Evolutionary conservation across 225 moss, liverwort and hornwort species (phyloP).

Genomic region (Lunularia cruciata): DNA sequence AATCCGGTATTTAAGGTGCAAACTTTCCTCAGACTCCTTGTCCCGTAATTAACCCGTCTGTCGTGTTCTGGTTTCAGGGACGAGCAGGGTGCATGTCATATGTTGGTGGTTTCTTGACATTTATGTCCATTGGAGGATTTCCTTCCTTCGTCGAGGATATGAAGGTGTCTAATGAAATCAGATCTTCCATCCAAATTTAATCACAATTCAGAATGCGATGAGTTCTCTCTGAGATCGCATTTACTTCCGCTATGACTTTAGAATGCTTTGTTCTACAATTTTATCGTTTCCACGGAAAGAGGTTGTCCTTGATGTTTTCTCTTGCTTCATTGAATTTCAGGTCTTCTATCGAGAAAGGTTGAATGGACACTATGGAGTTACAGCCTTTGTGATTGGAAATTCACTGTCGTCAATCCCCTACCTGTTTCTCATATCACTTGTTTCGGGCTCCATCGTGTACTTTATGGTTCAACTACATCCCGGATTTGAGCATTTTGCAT

Average conservation of each 20-base stretch:
- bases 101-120: conserved; percentile 79
- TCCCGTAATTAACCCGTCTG: too few species aligned
- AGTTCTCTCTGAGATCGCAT: too few species aligned
- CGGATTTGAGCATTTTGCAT: conserved; percentile 55
- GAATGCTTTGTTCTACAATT: neutral
- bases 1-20: too few species aligned
- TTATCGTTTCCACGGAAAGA: neutral
- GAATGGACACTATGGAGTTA: conserved; percentile 85
- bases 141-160: conserved; percentile 94
- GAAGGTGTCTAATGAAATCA: conserved; percentile 56
- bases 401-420: conserved; percentile 77
- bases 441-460: conserved; percentile 64
- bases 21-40: neutral
- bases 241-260: too few species aligned
- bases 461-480: conserved; percentile 71
- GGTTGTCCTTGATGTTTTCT: too few species aligned
- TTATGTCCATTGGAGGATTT: conserved; percentile 94
- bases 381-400: conserved; percentile 74
- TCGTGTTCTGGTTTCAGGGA: conserved; percentile 50
- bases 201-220: too few species aligned
- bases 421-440: conserved; percentile 62
- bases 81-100: conserved; percentile 83
- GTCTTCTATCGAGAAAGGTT: conserved; percentile 75
- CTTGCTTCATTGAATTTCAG: conserved; percentile 32
- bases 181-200: too few species aligned